Base-by-base conservation (phyloP, 2,329 filamentous ascomycete genomes). In the Lasiodiplodia sp. region DNA sequence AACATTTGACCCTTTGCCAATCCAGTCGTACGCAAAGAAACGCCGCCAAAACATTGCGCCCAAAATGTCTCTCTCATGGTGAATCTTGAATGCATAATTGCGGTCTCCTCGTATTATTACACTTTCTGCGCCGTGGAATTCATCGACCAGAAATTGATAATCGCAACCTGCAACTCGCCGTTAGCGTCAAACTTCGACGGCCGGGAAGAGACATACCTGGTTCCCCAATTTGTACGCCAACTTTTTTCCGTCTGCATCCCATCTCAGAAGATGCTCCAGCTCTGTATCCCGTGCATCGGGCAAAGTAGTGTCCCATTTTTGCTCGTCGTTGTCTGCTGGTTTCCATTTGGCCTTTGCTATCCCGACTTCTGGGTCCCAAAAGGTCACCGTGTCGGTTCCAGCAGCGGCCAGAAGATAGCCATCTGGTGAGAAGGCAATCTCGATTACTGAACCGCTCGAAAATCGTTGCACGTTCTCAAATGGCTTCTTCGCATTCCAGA, bases 391-490 rank as follows among this genome's bases (percentile, higher is more conserved):
- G 68, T 83, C 80, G 7, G 77, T 77, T 2, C 81, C 80, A 8
- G 79, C 82, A 21, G 81, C 80, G 11, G 83, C 83, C 8, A 85
- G 73, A 38, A 82, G 74, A 4, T 70, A 71, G 12, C 82, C 81
- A 63, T 81, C 76, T 2, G 82, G 81, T 1, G 82, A 82, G 75
- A 83, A 85, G 1, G 81, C 76, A 5, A 84, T 73, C 25, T 81
- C 79, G 47, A 80, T 75, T 0, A 79, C 80, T n/a, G 75, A 70
- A 14, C 78, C 77, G 8, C 75, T 78, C 3, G 74, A 68, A 4
- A 80, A 70, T 25, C 68, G 71, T 25, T 75, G 75, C 18, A 79
- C 53, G 51, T 74, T 74, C 53, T 73, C 74, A 64, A 79, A 79
- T 10, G 78, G 78, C 38, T 76, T 72, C 51, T 77, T 78, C 14